Base-by-base conservation (phyloP, 2,329 filamentous ascomycete species). In the Colletotrichum lindemuthianum region DNA sequence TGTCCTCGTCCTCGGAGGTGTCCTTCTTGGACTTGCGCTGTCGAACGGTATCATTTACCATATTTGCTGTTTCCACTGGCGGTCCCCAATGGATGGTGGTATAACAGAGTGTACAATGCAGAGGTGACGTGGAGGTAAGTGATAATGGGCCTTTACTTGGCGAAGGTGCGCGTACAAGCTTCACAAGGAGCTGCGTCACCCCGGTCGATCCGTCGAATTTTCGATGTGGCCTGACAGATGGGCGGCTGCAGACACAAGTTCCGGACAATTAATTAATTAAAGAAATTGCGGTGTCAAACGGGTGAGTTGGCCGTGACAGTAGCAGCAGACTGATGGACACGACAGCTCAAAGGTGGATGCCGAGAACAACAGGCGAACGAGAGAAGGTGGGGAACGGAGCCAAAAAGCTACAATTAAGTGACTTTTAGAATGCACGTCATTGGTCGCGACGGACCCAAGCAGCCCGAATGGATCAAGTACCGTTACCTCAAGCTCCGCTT, bases 1-100 rank as follows among this genome's bases (percentile, higher is more conserved):
- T 72, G 44, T 73, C 71, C 40, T 71, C 70, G 34, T 69, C 67
- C n/a, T 71, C 68, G 60, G 69, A 24, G 24, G 24, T 63, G 55
- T 68, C 68, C 10, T 70, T 71, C 53, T 70, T 73, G 63, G 70
- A 72, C 69, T 82, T 83, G 67, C 81, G 81, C 70, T 84, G 80
- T 53, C 81, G 81, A 51, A 83, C 72, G 4, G 52, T 48, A 39
- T 60, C 69, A 60, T 79, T 75, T n/a, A 73, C 74, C 78, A 80
- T 80, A 65, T 45, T 68, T 67, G 16, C 12, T 16, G 36, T 10
- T 33, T 1, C 15, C 15, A 10, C 6, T 10, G 16, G 6, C 34
- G 24, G 24, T 24, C 24, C 24, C 24, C 24, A 24, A 37, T 40
- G 24, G 41, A 16, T 33, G 54, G 53, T 39, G 37, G 24, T 47